Percentiles rank a stretch among this genome's conserved stretches.
Conservation (phyloP, 257 asterid genomes). For the Solanum clarkiae region DNA sequence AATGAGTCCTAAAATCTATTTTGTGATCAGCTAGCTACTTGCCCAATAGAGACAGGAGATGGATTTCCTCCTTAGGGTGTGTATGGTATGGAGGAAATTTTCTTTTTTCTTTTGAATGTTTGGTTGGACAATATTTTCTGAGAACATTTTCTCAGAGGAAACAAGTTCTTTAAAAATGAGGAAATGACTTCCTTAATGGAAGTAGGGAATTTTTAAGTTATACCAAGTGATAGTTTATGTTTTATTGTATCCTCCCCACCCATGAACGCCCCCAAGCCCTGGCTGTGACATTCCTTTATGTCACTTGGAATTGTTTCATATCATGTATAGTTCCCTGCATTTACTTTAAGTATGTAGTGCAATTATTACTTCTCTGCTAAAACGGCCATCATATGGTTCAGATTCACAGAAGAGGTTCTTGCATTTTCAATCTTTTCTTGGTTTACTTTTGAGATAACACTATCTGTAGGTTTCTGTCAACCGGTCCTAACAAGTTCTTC, state of each 20-base stretch:
- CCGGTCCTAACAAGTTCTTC: background rate
- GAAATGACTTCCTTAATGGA: too few relatives aligned
- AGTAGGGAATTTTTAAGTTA: too few relatives aligned
- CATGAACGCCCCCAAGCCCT: background rate
- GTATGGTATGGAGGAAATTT: too few relatives aligned
- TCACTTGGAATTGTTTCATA: background rate
- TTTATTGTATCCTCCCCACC: too few relatives aligned
- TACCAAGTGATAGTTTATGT: too few relatives aligned
- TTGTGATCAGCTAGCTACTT: background rate
- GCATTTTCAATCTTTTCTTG: background rate
- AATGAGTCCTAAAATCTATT: background rate
- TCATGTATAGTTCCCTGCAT: background rate
- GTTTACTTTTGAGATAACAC: background rate
- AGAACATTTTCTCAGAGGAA: too few relatives aligned
- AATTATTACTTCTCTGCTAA: background rate
- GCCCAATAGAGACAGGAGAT: background rate
- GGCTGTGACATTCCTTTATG: background rate
- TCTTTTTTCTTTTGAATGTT: too few relatives aligned
- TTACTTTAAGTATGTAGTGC: background rate
- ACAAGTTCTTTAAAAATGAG: too few relatives aligned
- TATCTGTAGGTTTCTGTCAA: background rate
- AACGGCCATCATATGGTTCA: background rate
- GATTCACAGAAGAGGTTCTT: background rate
- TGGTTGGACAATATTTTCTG: too few relatives aligned
- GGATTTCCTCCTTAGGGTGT: background rate